phyloP scores from a whole-genome alignment of 257 asterid genomes.

The Solanum boliviense region DNA sequence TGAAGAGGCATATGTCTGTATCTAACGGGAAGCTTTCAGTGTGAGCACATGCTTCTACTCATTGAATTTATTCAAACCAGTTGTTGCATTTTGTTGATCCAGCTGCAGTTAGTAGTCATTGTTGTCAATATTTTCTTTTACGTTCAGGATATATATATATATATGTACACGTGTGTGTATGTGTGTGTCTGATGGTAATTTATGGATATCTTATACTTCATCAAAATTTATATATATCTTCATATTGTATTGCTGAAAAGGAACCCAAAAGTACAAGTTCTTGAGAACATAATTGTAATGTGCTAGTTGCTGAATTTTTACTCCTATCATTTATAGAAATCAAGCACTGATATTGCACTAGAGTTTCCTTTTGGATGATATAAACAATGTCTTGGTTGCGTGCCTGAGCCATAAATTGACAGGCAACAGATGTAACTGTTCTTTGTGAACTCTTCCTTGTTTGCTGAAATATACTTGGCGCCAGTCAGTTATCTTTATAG shows the following conservation, averaged over 20 bases:
- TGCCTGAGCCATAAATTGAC: neutral
- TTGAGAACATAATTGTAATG: neutral
- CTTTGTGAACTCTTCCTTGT: neutral
- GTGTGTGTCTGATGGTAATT: neutral
- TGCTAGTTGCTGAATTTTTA: neutral
- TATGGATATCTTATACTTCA: neutral
- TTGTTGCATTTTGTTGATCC: neutral
- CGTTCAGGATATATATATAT: neutral
- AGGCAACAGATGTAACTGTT: neutral
- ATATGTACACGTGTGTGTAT: too few species aligned
- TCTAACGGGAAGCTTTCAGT: conserved; percentile 67
- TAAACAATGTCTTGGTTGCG: neutral
- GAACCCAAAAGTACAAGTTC: neutral
- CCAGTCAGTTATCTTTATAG: neutral
- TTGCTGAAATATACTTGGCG: neutral
- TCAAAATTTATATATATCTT: neutral
- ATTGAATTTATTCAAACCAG: neutral
- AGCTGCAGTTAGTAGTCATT: neutral
- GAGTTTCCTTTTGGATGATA: neutral
- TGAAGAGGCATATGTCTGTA: conserved; percentile 54
- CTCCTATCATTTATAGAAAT: neutral
- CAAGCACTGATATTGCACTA: neutral
- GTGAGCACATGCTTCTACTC: conserved; percentile 24
- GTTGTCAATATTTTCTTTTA: neutral
- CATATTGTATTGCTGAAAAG: neutral